Evolutionary conservation across 345 rosid genomes (phyloP), one percentile per base, ranked within the genome.

Genomic region (Hibiscus trionum): DNA sequence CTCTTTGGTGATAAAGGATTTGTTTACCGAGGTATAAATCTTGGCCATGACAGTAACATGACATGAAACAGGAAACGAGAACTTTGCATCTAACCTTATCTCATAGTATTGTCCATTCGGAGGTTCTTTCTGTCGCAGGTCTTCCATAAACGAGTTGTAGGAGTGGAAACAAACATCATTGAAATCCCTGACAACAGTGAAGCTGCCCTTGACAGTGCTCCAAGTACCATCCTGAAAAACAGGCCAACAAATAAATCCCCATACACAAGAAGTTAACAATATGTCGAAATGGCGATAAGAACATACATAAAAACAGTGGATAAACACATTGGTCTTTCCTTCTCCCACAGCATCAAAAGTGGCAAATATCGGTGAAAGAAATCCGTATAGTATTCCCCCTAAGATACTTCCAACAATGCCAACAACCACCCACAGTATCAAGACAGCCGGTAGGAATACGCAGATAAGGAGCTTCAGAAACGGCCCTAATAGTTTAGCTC

Each of bases 311-410:
- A 92, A 93, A 80, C 96, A 92, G 80, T 88, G 97, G 76, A 77
- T 77, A 60, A 86, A 58, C 33, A 81, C 76, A 62, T 87, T 65
- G 44, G 83, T 80, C 79, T 95, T 95, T 80, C 97, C 96, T 79
- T 90, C 94, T 42, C 98, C 98, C 64, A 93, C 90, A 52, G 94
- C 99, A 76, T 86, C 93, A 68, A 95, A 95, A 27, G 99, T 95
- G 50, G 98, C 96, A 71, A 90, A 95, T 53, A 89, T 83, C 26
- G 99, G 99, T 3, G 96, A 88, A 66, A 95, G 86, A 76, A 92
- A 83, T 24, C 97, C 99, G 70, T 89, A 93, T n/a, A 85, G 44
- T 8, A 82, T 80, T 61, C 99, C 98, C 44, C 93, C 92, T 3
- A 88, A 35, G 55, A 88, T 26, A 52, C 98, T 90, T 79, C 91